Evolutionary conservation across 495 filamentous ascomycete species (phyloP).

Genomic region (Podospora pseudoanserina): DNA sequence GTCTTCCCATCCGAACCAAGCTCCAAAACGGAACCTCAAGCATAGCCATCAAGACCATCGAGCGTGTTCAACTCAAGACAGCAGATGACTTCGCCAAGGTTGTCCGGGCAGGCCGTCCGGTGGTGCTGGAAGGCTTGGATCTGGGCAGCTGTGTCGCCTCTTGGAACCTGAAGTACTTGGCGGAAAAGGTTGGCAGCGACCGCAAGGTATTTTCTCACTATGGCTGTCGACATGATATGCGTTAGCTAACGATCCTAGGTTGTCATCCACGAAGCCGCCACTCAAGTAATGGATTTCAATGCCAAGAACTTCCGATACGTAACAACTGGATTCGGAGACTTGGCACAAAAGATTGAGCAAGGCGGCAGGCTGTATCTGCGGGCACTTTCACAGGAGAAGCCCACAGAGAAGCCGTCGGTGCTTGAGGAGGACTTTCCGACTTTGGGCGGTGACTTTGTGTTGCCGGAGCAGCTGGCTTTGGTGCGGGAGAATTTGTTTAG

Average conservation of each 20-base stretch:
- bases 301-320: slow-evolving; percentile 77
- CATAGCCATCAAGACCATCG: slow-evolving; percentile 36
- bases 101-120: slow-evolving; percentile 56
- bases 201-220: slow-evolving; percentile 50
- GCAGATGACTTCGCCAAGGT: slow-evolving; percentile 52
- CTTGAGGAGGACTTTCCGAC: slow-evolving; percentile 67
- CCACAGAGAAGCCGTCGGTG: slow-evolving; percentile 63
- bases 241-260: slow-evolving; percentile 45
- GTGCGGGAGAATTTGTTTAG: slow-evolving; percentile 66
- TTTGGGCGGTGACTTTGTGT: slow-evolving; percentile 63
- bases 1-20: background rate
- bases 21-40: background rate
- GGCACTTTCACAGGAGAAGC: slow-evolving; percentile 64
- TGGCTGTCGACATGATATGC: slow-evolving; percentile 1
- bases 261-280: slow-evolving; percentile 63
- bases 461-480: slow-evolving; percentile 61
- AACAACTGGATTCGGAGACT: slow-evolving; percentile 63
- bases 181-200: slow-evolving; percentile 58
- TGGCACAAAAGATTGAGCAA: slow-evolving; percentile 56
- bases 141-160: slow-evolving; percentile 62
- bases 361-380: slow-evolving; percentile 73
- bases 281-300: slow-evolving; percentile 71
- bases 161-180: slow-evolving; percentile 72
- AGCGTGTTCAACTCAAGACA: slow-evolving; percentile 48
- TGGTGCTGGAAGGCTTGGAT: slow-evolving; percentile 60